Conservation (phyloP, 2,329 filamentous ascomycete genomes). For the Neoarthrinium moseri region DNA sequence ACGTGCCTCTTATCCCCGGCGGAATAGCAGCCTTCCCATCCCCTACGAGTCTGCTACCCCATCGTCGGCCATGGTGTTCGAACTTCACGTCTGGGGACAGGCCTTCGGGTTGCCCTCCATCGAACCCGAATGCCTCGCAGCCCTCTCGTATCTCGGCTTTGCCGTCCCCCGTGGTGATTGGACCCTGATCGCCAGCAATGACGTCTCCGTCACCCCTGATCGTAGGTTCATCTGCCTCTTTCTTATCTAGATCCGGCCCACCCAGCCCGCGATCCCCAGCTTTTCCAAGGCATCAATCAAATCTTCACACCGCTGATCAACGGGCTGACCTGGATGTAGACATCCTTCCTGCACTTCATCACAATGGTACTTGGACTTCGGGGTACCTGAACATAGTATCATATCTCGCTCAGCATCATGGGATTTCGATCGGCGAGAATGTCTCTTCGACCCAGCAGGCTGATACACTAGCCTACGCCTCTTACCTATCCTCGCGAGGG, state of each 20-base stretch:
- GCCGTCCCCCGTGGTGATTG: slow-evolving; percentile 60
- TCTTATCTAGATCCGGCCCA: background rate
- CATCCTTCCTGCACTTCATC: slow-evolving; percentile 53
- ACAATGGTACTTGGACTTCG: slow-evolving; percentile 51
- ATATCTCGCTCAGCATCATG: slow-evolving; percentile 43
- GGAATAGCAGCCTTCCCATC: background rate
- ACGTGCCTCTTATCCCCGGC: background rate
- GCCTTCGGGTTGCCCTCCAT: slow-evolving; percentile 88
- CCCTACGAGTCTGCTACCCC: background rate
- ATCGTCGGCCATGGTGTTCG: slow-evolving; percentile 44
- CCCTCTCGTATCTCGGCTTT: slow-evolving; percentile 72
- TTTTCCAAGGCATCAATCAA: slow-evolving; percentile 7
- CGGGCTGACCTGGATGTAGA: slow-evolving; percentile 33
- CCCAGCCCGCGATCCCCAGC: slow-evolving; percentile 24
- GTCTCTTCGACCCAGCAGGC: slow-evolving; percentile 40
- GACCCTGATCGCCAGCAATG: slow-evolving; percentile 71
- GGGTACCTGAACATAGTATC: slow-evolving; percentile 62
- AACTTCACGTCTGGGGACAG: slow-evolving; percentile 88
- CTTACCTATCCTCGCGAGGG: slow-evolving; percentile 74
- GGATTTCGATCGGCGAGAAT: slow-evolving; percentile 36
- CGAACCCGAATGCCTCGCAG: slow-evolving; percentile 85
- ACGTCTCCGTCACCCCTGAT: slow-evolving; percentile 68
- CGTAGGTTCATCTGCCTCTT: slow-evolving; percentile 47
- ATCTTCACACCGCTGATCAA: slow-evolving; percentile 19
- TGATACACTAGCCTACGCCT: slow-evolving; percentile 52